phyloP scores from a whole-genome alignment of 805 yeast species.

The Metschnikowia kofuensis region DNA sequence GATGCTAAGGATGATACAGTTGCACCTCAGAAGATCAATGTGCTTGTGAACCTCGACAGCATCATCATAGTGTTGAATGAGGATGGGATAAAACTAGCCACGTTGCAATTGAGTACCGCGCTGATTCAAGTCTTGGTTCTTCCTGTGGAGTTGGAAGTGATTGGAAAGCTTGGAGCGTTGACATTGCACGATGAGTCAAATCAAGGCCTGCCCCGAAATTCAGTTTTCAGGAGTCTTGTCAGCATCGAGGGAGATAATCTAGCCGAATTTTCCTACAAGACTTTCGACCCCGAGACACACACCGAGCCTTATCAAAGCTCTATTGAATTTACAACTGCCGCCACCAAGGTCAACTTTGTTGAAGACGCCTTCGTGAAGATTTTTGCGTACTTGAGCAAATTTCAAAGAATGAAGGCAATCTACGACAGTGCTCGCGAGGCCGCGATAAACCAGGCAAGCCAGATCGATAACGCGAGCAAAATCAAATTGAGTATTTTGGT shows the following conservation, averaged over 20 bases:
- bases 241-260: slow-evolving; percentile 78
- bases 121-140: slow-evolving; percentile 59
- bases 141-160: slow-evolving; percentile 75
- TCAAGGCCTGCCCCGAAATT: slow-evolving; percentile 57
- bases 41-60: slow-evolving; percentile 67
- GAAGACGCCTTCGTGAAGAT: slow-evolving; percentile 77
- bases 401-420: slow-evolving; percentile 81
- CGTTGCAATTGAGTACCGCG: slow-evolving; percentile 73
- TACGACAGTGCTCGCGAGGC: slow-evolving; percentile 88
- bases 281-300: slow-evolving; percentile 57
- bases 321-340: slow-evolving; percentile 67
- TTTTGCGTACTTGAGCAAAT: slow-evolving; percentile 63
- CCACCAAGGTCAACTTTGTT: slow-evolving; percentile 72
- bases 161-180: slow-evolving; percentile 73
- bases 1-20: slow-evolving; percentile 51
- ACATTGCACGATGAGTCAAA: slow-evolving; percentile 73
- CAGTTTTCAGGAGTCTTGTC: slow-evolving; percentile 61
- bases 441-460: slow-evolving; percentile 78
- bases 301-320: slow-evolving; percentile 51
- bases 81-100: slow-evolving; percentile 78
- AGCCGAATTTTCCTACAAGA: slow-evolving; percentile 82
- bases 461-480: slow-evolving; percentile 53
- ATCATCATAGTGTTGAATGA: slow-evolving; percentile 75
- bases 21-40: slow-evolving; percentile 73
- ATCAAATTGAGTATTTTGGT: slow-evolving; percentile 71